These are phyloP conservation scores for Trypanosoma congolense DNA, from an alignment of 208 protist species.

Conservation along the genomic window DNA sequence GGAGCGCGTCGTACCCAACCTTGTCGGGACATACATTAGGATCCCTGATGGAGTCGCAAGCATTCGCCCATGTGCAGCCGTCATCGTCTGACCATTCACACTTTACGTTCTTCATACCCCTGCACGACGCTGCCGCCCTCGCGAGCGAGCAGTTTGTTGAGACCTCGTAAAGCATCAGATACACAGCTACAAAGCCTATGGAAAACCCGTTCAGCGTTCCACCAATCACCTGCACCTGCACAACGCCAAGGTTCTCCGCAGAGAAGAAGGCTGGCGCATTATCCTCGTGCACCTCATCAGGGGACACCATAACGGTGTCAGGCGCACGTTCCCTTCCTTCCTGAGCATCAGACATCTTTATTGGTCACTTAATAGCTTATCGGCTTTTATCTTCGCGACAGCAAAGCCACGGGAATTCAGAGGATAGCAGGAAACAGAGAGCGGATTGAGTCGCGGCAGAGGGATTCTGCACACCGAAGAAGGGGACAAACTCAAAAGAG, in stretches of 20 bases:
- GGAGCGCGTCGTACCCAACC: conserved; percentile 41
- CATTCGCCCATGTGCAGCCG: conserved; percentile 37
- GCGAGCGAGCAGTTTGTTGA: neutral
- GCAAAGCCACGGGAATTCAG: too few relatives aligned
- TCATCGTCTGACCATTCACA: conserved; percentile 37
- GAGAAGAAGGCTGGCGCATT: conserved; percentile 30
- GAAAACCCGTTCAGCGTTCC: conserved; percentile 61
- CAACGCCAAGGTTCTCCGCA: conserved; percentile 43
- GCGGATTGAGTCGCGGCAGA: neutral
- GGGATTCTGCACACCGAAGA: too few relatives aligned
- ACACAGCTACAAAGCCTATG: conserved; percentile 74
- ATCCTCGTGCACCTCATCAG: neutral
- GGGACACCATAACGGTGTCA: neutral
- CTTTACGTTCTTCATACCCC: conserved; percentile 47
- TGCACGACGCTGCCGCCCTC: neutral
- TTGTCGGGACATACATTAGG: conserved; percentile 40
- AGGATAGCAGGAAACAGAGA: neutral
- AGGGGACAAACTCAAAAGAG: neutral
- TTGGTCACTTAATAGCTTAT: neutral
- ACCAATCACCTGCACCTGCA: conserved; percentile 36
- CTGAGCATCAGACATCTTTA: conserved; percentile 1
- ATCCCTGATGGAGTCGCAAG: conserved; percentile 53
- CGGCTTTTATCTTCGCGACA: neutral
- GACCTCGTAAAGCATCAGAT: conserved; percentile 41
- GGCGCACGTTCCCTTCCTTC: neutral